A percentile compares a stretch with the other conserved stretches of the same genome.
Conservation (phyloP, 2,329 filamentous ascomycete species). For the Penicillium sp. region DNA sequence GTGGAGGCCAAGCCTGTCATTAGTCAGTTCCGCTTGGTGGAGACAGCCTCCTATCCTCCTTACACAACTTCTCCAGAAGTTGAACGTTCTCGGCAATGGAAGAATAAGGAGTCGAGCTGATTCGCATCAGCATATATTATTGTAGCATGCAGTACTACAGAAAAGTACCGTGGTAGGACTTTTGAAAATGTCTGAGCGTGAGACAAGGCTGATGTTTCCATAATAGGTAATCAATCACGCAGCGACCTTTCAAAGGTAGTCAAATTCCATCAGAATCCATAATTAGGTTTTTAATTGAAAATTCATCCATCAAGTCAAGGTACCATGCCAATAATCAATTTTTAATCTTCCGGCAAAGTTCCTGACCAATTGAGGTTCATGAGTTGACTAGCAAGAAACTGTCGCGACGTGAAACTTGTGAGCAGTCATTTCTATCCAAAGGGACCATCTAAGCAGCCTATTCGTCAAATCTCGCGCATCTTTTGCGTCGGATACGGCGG, state of each 20-base stretch:
- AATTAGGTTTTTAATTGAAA: no score
- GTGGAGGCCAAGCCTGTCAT: neutral
- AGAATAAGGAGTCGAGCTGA: neutral
- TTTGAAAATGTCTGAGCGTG: neutral
- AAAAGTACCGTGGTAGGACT: neutral
- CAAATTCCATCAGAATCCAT: no score
- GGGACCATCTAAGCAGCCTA: neutral
- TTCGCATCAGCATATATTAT: neutral
- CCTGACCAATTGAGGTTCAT: no score
- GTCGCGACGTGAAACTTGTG: neutral
- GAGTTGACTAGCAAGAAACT: neutral
- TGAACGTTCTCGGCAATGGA: neutral
- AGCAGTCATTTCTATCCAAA: neutral
- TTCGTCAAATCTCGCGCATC: neutral
- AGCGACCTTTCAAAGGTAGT: no score
- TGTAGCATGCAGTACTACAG: neutral
- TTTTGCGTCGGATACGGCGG: neutral
- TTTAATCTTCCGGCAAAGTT: no score
- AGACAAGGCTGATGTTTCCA: neutral
- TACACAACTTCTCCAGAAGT: neutral
- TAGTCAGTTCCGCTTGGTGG: neutral
- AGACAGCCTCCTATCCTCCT: neutral
- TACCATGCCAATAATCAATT: no score
- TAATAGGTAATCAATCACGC: neutral
- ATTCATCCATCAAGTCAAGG: no score